These are phyloP conservation scores for Actinidia polygama DNA, from an alignment of 179 eudicot genomes.

Conservation along the genomic window DNA sequence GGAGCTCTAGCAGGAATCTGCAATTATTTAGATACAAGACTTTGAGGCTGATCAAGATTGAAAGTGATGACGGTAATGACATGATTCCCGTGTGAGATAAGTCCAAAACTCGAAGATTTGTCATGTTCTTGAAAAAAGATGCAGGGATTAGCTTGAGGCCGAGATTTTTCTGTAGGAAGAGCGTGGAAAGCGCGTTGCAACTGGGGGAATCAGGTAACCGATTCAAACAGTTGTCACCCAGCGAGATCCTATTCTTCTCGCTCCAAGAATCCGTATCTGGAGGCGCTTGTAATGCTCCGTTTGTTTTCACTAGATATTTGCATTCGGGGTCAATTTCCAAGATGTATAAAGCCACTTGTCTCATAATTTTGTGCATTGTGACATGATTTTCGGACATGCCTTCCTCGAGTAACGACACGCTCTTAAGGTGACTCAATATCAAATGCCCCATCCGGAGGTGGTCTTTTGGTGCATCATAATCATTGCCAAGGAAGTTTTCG, in stretches of 20 bases:
- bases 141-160: conserved; percentile 22
- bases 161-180: conserved; percentile 37
- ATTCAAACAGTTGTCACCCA: conserved; percentile 4
- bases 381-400: not conserved
- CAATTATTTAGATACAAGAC: conserved; percentile 40
- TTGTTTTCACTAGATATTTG: not conserved
- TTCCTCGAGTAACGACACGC: conserved; percentile 10
- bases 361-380: not conserved
- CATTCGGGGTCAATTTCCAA: not conserved
- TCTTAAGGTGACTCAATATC: not conserved
- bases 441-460: not conserved
- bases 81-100: conserved; percentile 36
- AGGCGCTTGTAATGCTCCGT: not conserved
- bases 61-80: conserved; percentile 26
- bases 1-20: conserved; percentile 21
- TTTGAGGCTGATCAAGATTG: conserved; percentile 30
- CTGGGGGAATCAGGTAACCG: conserved; percentile 31
- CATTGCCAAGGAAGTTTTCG: conserved; percentile 12
- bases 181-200: conserved; percentile 33
- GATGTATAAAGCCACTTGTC: not conserved
- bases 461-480: not conserved
- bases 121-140: conserved; percentile 37
- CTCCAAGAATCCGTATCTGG: not conserved
- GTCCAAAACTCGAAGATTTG: conserved; percentile 37
- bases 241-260: not conserved